Conservation (phyloP, 768 basidiomycete species). For the Hemileccinum rubropunctum region DNA sequence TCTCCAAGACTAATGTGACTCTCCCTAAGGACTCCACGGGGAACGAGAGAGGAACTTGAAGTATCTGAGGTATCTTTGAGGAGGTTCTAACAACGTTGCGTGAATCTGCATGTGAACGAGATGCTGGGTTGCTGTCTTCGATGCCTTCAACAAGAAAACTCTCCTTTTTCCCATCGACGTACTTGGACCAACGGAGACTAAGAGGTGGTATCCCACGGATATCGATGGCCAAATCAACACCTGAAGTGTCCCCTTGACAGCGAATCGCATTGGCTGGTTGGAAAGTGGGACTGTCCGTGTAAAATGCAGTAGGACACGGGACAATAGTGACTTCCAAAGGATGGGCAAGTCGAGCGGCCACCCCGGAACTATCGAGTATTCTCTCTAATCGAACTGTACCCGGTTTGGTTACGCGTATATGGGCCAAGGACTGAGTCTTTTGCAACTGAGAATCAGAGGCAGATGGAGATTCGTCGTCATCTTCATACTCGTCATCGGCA, state of each 20-base stretch:
- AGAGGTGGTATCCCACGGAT: slow-evolving; percentile 75
- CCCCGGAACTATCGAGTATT: slow-evolving; percentile 65
- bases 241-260: slow-evolving; percentile 66
- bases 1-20: slow-evolving; percentile 74
- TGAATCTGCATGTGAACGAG: slow-evolving; percentile 26
- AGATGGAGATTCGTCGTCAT: slow-evolving; percentile 40
- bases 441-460: slow-evolving; percentile 50
- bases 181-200: slow-evolving; percentile 73
- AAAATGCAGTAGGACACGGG: slow-evolving; percentile 79
- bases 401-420: slow-evolving; percentile 70
- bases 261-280: slow-evolving; percentile 45
- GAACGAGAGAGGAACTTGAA: slow-evolving; percentile 68
- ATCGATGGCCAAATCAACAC: slow-evolving; percentile 56
- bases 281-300: slow-evolving; percentile 40
- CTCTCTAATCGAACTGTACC: slow-evolving; percentile 74
- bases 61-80: slow-evolving; percentile 45
- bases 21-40: slow-evolving; percentile 61
- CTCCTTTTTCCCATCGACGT: slow-evolving; percentile 63
- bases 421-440: slow-evolving; percentile 69
- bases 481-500: slow-evolving; percentile 69
- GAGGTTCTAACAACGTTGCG: slow-evolving; percentile 21
- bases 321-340: slow-evolving; percentile 67
- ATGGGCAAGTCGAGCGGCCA: slow-evolving; percentile 69
- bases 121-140: slow-evolving; percentile 49
- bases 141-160: slow-evolving; percentile 83